These are phyloP conservation scores for Eleusine coracana DNA, from an alignment of 176 grass and related monocot species.

Conservation along the genomic window DNA sequence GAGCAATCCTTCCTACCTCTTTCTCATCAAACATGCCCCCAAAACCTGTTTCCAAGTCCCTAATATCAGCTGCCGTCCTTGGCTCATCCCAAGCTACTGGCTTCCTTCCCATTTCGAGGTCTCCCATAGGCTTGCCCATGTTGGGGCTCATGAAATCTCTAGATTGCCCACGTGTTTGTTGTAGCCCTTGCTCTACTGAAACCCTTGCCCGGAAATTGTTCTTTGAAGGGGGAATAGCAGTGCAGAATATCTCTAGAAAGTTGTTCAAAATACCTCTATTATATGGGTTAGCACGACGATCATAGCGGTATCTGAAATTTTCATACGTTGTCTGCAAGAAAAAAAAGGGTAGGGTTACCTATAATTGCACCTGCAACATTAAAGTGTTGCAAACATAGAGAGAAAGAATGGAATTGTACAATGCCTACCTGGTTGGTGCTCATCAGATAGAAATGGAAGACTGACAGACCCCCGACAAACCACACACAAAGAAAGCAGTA, in stretches of 20 bases:
- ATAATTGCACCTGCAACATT: constrained; percentile 13
- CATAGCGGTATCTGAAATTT: constrained; percentile 94
- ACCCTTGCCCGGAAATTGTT: constrained; percentile 82
- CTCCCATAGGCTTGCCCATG: constrained; percentile 72
- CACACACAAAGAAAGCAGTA: constrained; percentile 92
- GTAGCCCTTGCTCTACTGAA: constrained; percentile 50
- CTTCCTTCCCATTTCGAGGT: constrained; percentile 85
- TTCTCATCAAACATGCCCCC: constrained; percentile 69
- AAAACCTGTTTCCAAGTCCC: constrained; percentile 63
- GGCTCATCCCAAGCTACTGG: constrained; percentile 79
- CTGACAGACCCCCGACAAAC: constrained; percentile 94
- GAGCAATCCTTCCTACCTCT: constrained; percentile 45
- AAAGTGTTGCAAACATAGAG: neutral
- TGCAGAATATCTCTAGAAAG: constrained; percentile 82
- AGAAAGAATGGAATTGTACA: neutral
- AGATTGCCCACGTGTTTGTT: constrained; percentile 47
- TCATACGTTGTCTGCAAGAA: constrained; percentile 85
- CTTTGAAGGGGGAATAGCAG: constrained; percentile 74
- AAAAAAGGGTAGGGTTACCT: constrained; percentile 14
- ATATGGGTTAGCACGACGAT: constrained; percentile 78
- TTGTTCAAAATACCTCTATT: constrained; percentile 73
- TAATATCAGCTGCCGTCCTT: constrained; percentile 57
- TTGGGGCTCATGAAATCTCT: constrained; percentile 81
- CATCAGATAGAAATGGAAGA: constrained; percentile 90
- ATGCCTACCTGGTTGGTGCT: constrained; percentile 84